Base-by-base conservation (phyloP, 1,284 basidiomycete species). In the Sanghuangporus weigelae region DNA sequence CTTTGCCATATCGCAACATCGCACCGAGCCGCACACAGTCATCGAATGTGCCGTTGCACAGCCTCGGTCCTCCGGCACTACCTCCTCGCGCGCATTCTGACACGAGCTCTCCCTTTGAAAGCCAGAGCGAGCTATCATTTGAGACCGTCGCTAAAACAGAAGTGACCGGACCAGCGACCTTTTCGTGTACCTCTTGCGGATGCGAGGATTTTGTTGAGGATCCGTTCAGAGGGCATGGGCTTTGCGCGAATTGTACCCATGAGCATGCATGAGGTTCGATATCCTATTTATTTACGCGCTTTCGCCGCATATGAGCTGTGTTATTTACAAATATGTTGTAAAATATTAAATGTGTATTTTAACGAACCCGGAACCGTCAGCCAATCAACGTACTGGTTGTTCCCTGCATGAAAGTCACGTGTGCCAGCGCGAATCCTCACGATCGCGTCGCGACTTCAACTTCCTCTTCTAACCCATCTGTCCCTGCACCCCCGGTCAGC, bases 1-100 rank as follows among this genome's bases (percentile, higher is more conserved):
- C 67, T 2, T 63, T 67, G n/a, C 67, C 67, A n/a, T 57, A 50
- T 16, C 65, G 68, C 16, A 63, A 63, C 48, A 38, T 57, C 23
- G 42, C 31, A 26, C 56, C 62, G 26, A 57, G 51, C 36, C 61
- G 65, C 1, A 40, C 58, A 7, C 65, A 60, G 3, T 66, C 65
- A 3, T 50, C 62, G 19, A 56, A 36, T 38, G 16, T 50, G 26
- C 23, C 63, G 12, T 40, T 53, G 19, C 59, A 26, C 38, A 48
- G 59, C 42, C 57, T 64, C 11, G 51, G n/a, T 51, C 53, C 60
- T 23, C 53, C 57, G 7, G 2, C 19, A 12, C 19, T 36, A 12
- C 48, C 31, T 55, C 44, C 39, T 38, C 51, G 40, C 31, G 46
- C 61, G 11, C 60, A 65, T 42, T 66, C 65, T 26, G 65, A 63